These are phyloP conservation scores for Roridomyces roridus DNA, from an alignment of 768 basidiomycete species.

Conservation along the genomic window DNA sequence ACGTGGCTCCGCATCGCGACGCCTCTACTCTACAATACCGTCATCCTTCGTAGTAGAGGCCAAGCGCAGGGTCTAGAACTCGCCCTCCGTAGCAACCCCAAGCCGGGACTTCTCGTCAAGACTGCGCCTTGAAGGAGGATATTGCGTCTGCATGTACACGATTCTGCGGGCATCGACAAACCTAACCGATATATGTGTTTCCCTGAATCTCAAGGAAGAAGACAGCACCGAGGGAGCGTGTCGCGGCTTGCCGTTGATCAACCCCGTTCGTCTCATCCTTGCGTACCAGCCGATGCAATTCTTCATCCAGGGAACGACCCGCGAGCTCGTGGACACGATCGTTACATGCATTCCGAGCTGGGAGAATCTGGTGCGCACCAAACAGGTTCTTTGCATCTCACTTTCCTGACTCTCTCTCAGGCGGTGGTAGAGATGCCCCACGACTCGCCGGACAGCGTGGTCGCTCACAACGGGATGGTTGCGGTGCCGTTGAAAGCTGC, in stretches of 20 bases:
- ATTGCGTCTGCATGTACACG: conserved; percentile 6
- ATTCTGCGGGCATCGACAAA: conserved; percentile 4
- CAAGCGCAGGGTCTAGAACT: conserved; percentile 3
- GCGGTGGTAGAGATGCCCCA: neutral
- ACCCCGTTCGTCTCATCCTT: neutral
- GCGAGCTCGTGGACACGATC: neutral
- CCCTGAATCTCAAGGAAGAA: neutral
- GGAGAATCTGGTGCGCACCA: conserved; percentile 1
- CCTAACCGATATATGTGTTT: neutral
- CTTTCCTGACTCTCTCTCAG: neutral
- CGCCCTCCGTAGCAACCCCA: conserved; percentile 1
- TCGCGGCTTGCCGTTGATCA: conserved; percentile 5
- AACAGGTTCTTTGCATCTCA: neutral
- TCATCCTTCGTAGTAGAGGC: conserved; percentile 9
- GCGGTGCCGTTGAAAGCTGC: neutral
- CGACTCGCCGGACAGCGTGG: too few species aligned
- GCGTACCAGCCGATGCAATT: too few species aligned
- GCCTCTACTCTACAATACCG: conserved; percentile 11
- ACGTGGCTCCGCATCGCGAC: conserved; percentile 17
- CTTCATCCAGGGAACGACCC: too few species aligned
- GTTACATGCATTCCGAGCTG: neutral
- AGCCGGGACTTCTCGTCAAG: conserved; percentile 4
- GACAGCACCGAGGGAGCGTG: conserved; percentile 3
- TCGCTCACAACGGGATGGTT: neutral
- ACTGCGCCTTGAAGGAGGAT: conserved; percentile 20